A percentile compares a stretch with the other conserved stretches of the same genome.
Conservation (phyloP, 2,329 filamentous ascomycete species). For the Didymella sp. region DNA sequence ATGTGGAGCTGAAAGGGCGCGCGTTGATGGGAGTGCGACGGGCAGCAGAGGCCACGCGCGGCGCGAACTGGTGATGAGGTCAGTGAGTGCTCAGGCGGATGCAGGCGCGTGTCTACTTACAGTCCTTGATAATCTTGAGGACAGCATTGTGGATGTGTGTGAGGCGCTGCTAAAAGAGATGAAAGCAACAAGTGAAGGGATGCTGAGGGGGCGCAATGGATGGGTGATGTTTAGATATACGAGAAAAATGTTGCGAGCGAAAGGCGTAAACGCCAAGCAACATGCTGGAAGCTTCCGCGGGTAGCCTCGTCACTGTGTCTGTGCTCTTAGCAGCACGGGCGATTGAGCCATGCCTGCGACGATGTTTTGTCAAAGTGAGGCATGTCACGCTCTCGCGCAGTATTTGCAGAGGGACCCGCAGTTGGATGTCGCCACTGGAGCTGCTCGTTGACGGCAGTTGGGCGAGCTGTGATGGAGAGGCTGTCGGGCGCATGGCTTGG, state of each 20-base stretch:
- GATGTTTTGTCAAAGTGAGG: neutral
- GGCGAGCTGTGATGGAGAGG: neutral
- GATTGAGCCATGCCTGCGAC: neutral
- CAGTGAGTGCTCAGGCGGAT: constrained; percentile 25
- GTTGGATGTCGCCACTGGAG: neutral
- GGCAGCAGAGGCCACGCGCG: constrained; percentile 74
- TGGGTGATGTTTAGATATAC: too few relatives aligned
- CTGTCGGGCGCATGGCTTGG: neutral
- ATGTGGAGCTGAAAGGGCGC: constrained; percentile 74
- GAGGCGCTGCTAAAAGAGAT: constrained; percentile 41
- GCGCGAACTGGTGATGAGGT: constrained; percentile 61
- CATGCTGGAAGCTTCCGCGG: constrained; percentile 13
- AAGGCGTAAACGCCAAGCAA: neutral
- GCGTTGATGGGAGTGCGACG: constrained; percentile 70
- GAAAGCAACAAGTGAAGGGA: constrained; percentile 38
- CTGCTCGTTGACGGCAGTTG: neutral
- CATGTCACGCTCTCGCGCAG: neutral
- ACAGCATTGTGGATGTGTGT: constrained; percentile 47
- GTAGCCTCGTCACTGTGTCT: constrained; percentile 16
- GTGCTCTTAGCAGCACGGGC: constrained; percentile 16
- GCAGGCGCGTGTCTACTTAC: constrained; percentile 36
- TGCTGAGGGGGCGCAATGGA: constrained; percentile 28
- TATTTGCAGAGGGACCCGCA: neutral
- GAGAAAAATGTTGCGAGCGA: constrained; percentile 31
- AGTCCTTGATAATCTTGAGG: constrained; percentile 52